A percentile compares a stretch with the other conserved stretches of the same genome.
These are phyloP conservation scores for Juncus inflexus DNA, from an alignment of 176 grass and related monocot genomes.

Conservation along the genomic window DNA sequence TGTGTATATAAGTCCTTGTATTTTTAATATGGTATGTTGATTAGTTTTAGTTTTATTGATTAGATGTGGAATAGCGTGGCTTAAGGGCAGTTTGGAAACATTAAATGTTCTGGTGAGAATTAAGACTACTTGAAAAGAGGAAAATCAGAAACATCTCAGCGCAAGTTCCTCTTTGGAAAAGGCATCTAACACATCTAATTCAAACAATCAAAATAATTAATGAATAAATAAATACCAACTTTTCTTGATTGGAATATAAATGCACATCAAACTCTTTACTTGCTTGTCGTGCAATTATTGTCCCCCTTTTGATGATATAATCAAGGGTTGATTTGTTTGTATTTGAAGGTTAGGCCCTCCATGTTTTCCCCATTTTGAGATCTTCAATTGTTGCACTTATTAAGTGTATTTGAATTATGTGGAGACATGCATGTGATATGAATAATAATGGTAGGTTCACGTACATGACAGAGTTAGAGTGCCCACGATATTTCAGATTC, in stretches of 20 bases:
- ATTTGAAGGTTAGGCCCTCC: not conserved
- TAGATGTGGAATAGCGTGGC: too few species aligned
- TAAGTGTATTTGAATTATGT: not conserved
- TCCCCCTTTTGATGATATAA: conserved; percentile 3
- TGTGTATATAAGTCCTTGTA: too few species aligned
- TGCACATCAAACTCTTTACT: not conserved
- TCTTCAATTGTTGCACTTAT: conserved; percentile 5
- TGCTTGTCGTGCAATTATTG: conserved; percentile 17
- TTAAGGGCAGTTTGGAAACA: too few species aligned
- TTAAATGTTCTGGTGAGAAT: too few species aligned
- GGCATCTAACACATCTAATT: conserved; percentile 12
- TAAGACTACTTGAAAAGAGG: not conserved
- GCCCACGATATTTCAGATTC: not conserved
- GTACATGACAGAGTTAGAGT: conserved; percentile 12
- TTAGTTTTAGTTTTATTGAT: too few species aligned
- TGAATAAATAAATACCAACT: conserved; percentile 21
- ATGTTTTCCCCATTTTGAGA: not conserved
- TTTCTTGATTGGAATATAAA: conserved; percentile 14
- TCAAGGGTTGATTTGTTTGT: conserved; percentile 21
- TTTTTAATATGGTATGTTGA: too few species aligned
- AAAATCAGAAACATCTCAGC: conserved; percentile 19
- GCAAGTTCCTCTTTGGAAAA: conserved; percentile 25
- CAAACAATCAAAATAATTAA: too few species aligned
- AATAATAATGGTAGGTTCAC: conserved; percentile 16
- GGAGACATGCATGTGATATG: conserved; percentile 17